These are phyloP conservation scores for Bertia moriformis DNA, from an alignment of 2,329 filamentous ascomycete genomes.

Conservation along the genomic window DNA sequence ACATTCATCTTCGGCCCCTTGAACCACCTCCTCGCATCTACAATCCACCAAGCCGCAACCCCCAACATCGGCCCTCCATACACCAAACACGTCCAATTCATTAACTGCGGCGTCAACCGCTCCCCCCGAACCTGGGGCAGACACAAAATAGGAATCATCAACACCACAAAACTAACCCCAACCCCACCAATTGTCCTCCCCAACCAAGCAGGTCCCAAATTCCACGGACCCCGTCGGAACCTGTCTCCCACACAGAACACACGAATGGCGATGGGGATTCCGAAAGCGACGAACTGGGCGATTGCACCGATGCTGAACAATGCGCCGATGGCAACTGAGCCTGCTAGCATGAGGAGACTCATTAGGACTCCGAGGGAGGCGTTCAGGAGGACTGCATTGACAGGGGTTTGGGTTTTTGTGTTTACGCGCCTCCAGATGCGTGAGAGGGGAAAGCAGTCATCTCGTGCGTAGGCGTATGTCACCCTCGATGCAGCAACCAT, in stretches of 20 bases:
- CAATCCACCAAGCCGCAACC: constrained; percentile 44
- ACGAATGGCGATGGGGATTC: constrained; percentile 40
- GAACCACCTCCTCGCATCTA: constrained; percentile 54
- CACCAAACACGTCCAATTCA: constrained; percentile 59
- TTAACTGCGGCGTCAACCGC: constrained; percentile 31
- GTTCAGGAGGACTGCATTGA: constrained; percentile 60
- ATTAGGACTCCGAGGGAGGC: constrained; percentile 40
- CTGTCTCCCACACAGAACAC: constrained; percentile 43
- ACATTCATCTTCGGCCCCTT: constrained; percentile 57
- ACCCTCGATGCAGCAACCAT: constrained; percentile 54
- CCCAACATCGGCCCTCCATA: constrained; percentile 50
- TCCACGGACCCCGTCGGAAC: constrained; percentile 56
- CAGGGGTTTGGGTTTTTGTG: constrained; percentile 43
- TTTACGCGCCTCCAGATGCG: constrained; percentile 46
- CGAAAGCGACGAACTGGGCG: constrained; percentile 48
- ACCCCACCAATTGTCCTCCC: constrained; percentile 39
- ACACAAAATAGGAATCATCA: constrained; percentile 58
- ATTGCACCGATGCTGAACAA: constrained; percentile 59
- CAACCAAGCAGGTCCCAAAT: constrained; percentile 45
- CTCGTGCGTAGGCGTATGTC: constrained; percentile 60
- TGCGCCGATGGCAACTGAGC: constrained; percentile 46
- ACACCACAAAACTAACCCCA: constrained; percentile 41
- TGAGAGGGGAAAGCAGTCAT: constrained; percentile 53
- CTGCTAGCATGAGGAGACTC: constrained; percentile 51
- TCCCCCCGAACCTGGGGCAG: constrained; percentile 41